Conservation (phyloP, 805 yeast genomes). For the Cyberlindnera bimundalis region DNA sequence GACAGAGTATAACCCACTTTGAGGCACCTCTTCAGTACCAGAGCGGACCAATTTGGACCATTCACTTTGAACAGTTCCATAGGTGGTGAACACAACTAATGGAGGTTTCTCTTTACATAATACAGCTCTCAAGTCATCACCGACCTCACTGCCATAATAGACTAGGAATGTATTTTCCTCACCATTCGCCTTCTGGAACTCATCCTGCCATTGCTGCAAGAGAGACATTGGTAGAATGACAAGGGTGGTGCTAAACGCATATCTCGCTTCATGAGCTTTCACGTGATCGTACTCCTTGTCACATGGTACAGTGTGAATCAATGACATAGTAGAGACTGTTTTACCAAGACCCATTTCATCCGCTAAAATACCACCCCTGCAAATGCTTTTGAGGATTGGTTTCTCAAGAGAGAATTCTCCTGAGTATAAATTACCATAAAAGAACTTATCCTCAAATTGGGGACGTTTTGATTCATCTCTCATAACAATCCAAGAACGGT, state of each 20-base stretch:
- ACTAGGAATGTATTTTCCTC: constrained; percentile 47
- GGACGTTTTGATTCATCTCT: constrained; percentile 21
- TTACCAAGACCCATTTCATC: constrained; percentile 98
- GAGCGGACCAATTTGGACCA: constrained; percentile 43
- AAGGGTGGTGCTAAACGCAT: constrained; percentile 71
- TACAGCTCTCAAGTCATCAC: constrained; percentile 41
- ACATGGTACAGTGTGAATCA: constrained; percentile 61
- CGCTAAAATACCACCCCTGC: constrained; percentile 84
- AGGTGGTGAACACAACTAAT: constrained; percentile 73
- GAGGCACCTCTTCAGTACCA: constrained; percentile 18
- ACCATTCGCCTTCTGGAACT: constrained; percentile 57
- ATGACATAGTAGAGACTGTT: constrained; percentile 77
- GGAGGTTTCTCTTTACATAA: constrained; percentile 54
- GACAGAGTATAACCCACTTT: constrained; percentile 63
- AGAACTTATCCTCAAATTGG: constrained; percentile 30
- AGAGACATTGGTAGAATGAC: constrained; percentile 89
- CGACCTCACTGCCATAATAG: constrained; percentile 70
- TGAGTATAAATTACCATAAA: constrained; percentile 74
- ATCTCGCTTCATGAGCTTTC: constrained; percentile 28
- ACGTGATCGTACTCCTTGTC: constrained; percentile 34
- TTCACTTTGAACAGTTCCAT: constrained; percentile 82
- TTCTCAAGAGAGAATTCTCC: constrained; percentile 71
- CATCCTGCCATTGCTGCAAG: constrained; percentile 87
- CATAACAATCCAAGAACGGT: constrained; percentile 36
- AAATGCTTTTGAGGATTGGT: constrained; percentile 59